Conservation (phyloP, 2,329 filamentous ascomycete species). For the Septoria linicola region DNA sequence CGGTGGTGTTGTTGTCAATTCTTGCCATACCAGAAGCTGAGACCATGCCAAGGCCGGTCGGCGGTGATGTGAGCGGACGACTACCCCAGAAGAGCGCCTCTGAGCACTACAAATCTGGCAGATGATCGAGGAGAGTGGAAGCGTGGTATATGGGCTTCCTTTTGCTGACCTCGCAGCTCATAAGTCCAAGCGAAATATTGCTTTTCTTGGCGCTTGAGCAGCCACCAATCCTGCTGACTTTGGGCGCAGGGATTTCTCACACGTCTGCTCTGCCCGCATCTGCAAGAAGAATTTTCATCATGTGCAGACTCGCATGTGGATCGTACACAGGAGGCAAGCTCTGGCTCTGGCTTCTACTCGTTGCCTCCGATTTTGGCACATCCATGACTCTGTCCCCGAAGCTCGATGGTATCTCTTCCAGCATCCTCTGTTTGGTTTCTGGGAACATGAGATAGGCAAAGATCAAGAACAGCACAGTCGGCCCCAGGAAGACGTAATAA, state of each 20-base stretch:
- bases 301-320: not conserved
- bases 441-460: constrained; percentile 56
- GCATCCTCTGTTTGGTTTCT: constrained; percentile 22
- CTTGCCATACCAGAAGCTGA: no score
- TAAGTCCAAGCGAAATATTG: no score
- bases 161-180: no score
- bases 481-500: constrained; percentile 57
- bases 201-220: no score
- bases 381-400: constrained; percentile 29
- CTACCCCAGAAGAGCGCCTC: no score
- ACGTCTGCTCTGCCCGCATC: not conserved
- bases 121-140: no score
- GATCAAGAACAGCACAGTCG: constrained; percentile 49
- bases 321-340: not conserved
- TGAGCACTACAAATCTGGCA: no score
- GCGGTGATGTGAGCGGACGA: not conserved
- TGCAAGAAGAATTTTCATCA: not conserved
- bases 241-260: no score
- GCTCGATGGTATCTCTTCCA: constrained; percentile 45
- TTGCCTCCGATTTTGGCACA: not conserved
- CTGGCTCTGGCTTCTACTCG: not conserved
- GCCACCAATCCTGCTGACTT: no score
- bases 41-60: not conserved
- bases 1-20: no score
- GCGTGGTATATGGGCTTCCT: no score